Percentiles rank a stretch among this genome's conserved stretches.
Conservation (phyloP, 139 green algal genomes). For the Closterium sp. region DNA sequence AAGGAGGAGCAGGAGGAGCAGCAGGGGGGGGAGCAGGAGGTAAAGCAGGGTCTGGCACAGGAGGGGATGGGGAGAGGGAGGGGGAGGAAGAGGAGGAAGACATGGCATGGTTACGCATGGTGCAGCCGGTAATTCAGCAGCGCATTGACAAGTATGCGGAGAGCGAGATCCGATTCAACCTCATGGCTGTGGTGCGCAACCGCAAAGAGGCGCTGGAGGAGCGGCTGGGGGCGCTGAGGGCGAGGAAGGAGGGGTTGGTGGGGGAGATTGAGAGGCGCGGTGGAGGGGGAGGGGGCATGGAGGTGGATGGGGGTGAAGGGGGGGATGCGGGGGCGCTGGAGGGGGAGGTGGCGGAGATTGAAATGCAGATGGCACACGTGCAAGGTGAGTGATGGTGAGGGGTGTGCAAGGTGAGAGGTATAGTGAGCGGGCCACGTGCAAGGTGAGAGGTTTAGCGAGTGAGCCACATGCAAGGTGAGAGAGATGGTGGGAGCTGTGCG, state of each 20-base stretch:
- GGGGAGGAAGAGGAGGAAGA: not conserved
- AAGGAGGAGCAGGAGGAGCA: slow-evolving; percentile 4
- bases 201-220: slow-evolving; percentile 45
- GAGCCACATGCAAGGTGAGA: no score
- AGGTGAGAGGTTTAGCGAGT: no score
- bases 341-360: not conserved
- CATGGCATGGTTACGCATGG: slow-evolving; percentile 69
- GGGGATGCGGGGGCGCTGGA: not conserved
- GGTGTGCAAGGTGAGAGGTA: no score
- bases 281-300: not conserved
- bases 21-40: not conserved
- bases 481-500: no score
- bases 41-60: slow-evolving; percentile 43
- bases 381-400: not conserved
- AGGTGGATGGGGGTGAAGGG: not conserved
- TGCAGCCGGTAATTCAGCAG: slow-evolving; percentile 66
- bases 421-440: no score
- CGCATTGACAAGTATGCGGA: slow-evolving; percentile 85
- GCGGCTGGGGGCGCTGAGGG: slow-evolving; percentile 35
- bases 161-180: slow-evolving; percentile 94
- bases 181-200: slow-evolving; percentile 89
- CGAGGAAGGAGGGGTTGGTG: not conserved
- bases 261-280: not conserved
- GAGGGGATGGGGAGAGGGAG: not conserved
- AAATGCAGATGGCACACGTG: not conserved